Conservation (phyloP, 768 basidiomycete species). For the Kondoa subrosea region DNA sequence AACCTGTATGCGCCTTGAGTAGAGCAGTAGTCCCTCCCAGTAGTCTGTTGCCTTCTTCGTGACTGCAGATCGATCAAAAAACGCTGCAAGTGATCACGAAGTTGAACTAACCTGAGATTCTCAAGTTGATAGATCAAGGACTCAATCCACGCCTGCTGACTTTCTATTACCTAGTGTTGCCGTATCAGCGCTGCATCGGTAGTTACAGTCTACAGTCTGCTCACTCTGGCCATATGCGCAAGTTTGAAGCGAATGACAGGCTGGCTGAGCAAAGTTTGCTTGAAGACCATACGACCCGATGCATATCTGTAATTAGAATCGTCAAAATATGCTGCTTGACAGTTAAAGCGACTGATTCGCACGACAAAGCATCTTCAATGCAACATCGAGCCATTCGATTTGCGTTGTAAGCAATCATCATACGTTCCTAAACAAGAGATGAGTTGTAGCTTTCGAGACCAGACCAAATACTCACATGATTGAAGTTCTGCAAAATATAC, state of each 20-base stretch:
- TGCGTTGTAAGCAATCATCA: conserved; percentile 16
- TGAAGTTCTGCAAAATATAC: conserved; percentile 29
- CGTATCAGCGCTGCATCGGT: too few relatives aligned
- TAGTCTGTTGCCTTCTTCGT: conserved; percentile 16
- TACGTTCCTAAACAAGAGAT: conserved; percentile 9
- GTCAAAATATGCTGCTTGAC: too few relatives aligned
- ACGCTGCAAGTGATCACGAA: background rate
- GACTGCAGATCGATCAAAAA: background rate
- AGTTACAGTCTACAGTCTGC: too few relatives aligned
- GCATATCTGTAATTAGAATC: too few relatives aligned
- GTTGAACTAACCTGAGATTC: conserved; percentile 13
- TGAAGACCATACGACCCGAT: conserved; percentile 20
- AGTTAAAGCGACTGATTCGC: too few relatives aligned
- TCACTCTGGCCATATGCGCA: conserved; percentile 22
- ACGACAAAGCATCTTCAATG: conserved; percentile 22
- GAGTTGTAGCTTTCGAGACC: background rate
- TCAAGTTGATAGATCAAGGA: conserved; percentile 21
- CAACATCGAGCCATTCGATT: conserved; percentile 18
- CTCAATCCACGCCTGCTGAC: conserved; percentile 28
- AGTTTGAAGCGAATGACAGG: conserved; percentile 28
- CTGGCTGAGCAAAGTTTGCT: conserved; percentile 21
- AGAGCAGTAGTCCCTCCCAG: conserved; percentile 27
- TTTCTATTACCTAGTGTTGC: conserved; percentile 17
- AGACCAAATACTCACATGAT: conserved; percentile 12
- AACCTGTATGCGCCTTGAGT: conserved; percentile 22